These are phyloP conservation scores for Tolypocladium inflatum DNA, from an alignment of 2,329 filamentous ascomycete genomes.

Conservation along the genomic window DNA sequence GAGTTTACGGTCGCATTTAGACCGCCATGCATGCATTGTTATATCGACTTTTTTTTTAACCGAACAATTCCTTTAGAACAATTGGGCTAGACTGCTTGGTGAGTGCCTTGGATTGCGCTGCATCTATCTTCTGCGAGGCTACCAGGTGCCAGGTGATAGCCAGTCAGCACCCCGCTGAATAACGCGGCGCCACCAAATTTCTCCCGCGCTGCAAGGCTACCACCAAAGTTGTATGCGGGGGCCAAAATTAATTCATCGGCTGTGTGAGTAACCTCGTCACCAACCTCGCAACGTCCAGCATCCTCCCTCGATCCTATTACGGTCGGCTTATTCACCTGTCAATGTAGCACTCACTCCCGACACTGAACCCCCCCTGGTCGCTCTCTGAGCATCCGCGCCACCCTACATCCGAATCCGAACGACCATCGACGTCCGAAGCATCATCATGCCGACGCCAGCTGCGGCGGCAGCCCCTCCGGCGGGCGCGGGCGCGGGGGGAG, in stretches of 20 bases:
- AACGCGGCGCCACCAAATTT: neutral
- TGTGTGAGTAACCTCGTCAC: neutral
- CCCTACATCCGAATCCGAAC: neutral
- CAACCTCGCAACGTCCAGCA: neutral
- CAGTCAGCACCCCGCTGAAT: neutral
- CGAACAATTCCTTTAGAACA: neutral
- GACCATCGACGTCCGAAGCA: neutral
- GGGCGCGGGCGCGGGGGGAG: constrained; percentile 15
- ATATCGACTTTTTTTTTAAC: neutral
- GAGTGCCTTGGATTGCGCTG: neutral
- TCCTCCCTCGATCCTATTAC: neutral
- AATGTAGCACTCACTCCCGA: neutral
- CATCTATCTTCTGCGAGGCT: neutral
- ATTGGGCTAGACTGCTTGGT: neutral
- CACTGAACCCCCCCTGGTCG: neutral
- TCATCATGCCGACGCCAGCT: constrained; percentile 18
- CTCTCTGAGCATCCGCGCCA: neutral
- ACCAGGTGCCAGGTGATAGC: neutral
- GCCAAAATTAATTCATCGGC: constrained; percentile 1
- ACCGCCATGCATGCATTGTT: neutral
- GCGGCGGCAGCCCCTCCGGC: constrained; percentile 11
- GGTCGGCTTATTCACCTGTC: neutral
- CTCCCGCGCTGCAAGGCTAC: neutral
- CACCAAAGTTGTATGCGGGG: neutral
- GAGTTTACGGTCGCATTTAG: neutral